Conservation (phyloP, 345 rosid genomes). For the Syzygium aqueum region DNA sequence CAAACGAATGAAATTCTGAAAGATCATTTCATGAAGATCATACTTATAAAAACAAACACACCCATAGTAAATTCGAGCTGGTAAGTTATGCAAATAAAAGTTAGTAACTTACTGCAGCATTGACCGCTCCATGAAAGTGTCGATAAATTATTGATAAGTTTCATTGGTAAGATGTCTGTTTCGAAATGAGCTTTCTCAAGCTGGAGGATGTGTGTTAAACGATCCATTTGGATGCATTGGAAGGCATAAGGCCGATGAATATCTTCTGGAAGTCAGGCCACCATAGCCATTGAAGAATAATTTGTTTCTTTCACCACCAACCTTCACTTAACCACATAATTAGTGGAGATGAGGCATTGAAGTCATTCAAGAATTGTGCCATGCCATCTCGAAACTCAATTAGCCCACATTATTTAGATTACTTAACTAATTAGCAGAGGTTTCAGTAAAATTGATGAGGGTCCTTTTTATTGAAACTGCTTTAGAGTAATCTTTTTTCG, state of each 20-base stretch:
- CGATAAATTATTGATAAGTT: background rate
- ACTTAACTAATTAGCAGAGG: background rate
- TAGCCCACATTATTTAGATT: background rate
- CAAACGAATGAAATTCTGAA: background rate
- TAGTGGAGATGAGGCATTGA: background rate
- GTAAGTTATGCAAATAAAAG: background rate
- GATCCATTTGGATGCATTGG: background rate
- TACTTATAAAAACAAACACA: background rate
- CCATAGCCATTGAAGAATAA: background rate
- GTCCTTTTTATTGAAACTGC: background rate
- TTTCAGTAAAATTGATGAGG: background rate
- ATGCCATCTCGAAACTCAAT: background rate
- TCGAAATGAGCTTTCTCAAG: background rate
- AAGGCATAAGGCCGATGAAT: background rate
- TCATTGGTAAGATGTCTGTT: background rate
- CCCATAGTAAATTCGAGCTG: background rate
- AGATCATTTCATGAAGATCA: background rate
- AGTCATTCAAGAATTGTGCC: background rate
- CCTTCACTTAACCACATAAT: background rate
- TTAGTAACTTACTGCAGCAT: background rate
- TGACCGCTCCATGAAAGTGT: background rate
- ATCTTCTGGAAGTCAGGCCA: background rate
- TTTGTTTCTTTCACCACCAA: background rate
- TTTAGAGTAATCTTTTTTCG: background rate
- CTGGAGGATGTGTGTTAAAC: background rate